Evolutionary conservation across 2,329 filamentous ascomycete species (phyloP), one percentile per base, ranked within the genome.

Genomic region (Penicillium brevicompactum): DNA sequence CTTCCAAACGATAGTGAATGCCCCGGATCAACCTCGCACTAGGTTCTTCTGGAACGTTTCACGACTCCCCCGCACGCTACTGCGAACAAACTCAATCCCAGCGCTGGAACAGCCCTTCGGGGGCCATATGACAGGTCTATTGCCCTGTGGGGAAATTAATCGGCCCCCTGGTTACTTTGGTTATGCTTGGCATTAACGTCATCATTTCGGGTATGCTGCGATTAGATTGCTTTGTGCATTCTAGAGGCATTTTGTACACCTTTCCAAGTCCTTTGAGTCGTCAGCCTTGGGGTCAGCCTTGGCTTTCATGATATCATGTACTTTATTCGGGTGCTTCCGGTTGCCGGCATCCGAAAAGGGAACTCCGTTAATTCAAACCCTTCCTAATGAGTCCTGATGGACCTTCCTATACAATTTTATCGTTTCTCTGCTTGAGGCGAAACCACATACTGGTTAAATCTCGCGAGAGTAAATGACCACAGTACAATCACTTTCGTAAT

Each of bases 141-240:
- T 49, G 22, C 40, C 16, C 22, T 24, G 27, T 38, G 14, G 31
- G 47, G 46, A 40, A 41, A 44, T 48, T 41, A 10, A 37, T 46
- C 27, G 22, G 40, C 43, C 55, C 41, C 48, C 37, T 45, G 27
- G 32, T 22, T 42, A 16, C 22, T 34, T 6, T 13, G 51, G 40
- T 37, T 32, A 46, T 55, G 43, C 65, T 67, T 68, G 68, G 65
- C 61, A 50, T 51, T 31, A 46, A 62, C 58, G 65, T 68, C 59
- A 64, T 64, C 49, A 47, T 41, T 37, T 52, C 24, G 24, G 24
- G 8, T 27, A 27, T 27, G 24, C 24, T 27, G 24, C 24, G 24
- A 27, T 27, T 14, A 37, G 34, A 37, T 14, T 13, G 34, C 13
- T 14, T 37, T 37, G 34, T 4, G 34, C 34, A n/a, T 37, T 37